These are phyloP conservation scores for Globisporangium mamillatum DNA, from an alignment of 352 stramenopile genomes.

Conservation along the genomic window DNA sequence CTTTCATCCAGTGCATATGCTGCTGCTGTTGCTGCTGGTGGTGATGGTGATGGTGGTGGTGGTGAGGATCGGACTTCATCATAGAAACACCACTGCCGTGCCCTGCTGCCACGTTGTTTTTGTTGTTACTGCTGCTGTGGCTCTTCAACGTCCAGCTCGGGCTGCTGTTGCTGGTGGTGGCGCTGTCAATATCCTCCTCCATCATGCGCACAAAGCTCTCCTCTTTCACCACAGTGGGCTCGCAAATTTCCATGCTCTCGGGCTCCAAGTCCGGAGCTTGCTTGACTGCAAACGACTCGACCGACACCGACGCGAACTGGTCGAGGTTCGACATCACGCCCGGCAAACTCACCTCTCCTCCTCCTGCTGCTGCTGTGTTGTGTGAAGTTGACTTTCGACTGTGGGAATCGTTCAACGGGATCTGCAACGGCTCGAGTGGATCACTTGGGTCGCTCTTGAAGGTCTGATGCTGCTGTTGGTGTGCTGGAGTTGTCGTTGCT, in stretches of 20 bases:
- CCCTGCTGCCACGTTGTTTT: conserved; percentile 3
- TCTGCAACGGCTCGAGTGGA: neutral
- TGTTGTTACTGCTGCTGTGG: neutral
- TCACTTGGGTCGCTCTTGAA: neutral
- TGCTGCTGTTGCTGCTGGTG: neutral
- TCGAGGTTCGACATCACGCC: conserved; percentile 11
- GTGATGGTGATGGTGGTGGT: neutral
- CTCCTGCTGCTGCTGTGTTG: neutral
- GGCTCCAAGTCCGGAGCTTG: conserved; percentile 8
- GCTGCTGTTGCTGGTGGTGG: neutral
- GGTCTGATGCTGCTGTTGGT: neutral
- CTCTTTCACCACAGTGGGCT: conserved; percentile 9
- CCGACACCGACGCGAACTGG: conserved; percentile 10
- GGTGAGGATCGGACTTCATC: neutral
- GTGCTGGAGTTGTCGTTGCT: neutral
- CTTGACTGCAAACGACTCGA: conserved; percentile 18
- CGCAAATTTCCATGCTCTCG: conserved; percentile 15
- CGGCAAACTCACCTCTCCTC: neutral
- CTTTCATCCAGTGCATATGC: conserved; percentile 20
- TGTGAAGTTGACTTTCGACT: neutral
- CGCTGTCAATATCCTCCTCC: neutral
- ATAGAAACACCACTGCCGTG: neutral
- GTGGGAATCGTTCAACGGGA: neutral
- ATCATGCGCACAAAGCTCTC: conserved; percentile 9
- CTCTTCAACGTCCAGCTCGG: conserved; percentile 2